Evolutionary conservation across 1,284 basidiomycete genomes (phyloP), one percentile per base, ranked within the genome.

Genomic region (Cutaneotrichosporon dermatis): DNA sequence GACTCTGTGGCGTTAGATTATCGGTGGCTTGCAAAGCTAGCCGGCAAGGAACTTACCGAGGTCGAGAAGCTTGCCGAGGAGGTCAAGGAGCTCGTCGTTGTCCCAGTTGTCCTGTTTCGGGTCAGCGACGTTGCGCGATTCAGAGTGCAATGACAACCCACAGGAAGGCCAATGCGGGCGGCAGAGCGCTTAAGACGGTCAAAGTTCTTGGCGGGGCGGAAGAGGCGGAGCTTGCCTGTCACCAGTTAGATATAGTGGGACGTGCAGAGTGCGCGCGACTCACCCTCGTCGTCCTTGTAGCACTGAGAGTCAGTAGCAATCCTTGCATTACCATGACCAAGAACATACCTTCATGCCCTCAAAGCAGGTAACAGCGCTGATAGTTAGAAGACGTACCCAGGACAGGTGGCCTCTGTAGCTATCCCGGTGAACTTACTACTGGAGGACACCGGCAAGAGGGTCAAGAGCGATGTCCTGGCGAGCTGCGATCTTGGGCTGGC

Each of bases 291-390:
- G 35, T 67, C 67, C 64, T 76, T 76, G 67, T 76, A 76, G 65
- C 73, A 75, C 73, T 75, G 34, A 13, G 7, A 6, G 42, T 55
- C 37, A 59, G 55, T n/a, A 41, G 16, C 42, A 48, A 25, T 35
- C 9, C 54, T 41, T 5, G 34, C 16, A 10, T 15, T 9, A 48
- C 16, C 45, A 25, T 12, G 25, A 11, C 10, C 4, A 13, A 12
- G 25, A 10, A 66, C 69, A 40, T 61, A 71, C 73, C 66, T 76
- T 76, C 75, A 76, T 76, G n/a, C 75, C 75, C 66, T 76, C 75
- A 54, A 76, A 76, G 60, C 75, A 76, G 16, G 74, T 75, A 11
- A 73, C 71, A 13, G 75, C 75, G 55, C 64, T 65, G 50, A 3
- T 11, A 4, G 51, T 54, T 10, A 55, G 42, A 15, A 7, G 4